Conservation (phyloP, 164 flowering plant species). For the Umbilicus rupestris region DNA sequence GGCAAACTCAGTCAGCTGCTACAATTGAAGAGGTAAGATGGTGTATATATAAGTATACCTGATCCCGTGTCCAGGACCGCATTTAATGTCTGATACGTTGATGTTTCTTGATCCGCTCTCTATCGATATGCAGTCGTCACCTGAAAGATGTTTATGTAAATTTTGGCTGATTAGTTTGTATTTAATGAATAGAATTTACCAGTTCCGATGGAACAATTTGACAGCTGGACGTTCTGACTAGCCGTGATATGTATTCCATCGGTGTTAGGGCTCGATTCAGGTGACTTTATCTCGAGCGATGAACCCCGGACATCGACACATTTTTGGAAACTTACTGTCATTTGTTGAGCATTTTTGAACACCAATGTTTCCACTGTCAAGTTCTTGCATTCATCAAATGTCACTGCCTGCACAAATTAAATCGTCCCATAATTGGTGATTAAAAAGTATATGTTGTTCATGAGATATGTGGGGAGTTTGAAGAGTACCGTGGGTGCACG, state of each 20-base stretch:
- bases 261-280: constrained; percentile 67
- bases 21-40: no score
- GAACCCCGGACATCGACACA: constrained; percentile 33
- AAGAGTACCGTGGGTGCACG: constrained; percentile 24
- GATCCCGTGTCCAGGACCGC: constrained; percentile 79
- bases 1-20: not conserved
- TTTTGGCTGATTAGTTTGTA: no score
- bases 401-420: constrained; percentile 29
- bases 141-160: constrained; percentile 15
- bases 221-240: constrained; percentile 31
- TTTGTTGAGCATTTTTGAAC: constrained; percentile 43
- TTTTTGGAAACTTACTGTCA: constrained; percentile 31
- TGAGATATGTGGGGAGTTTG: no score
- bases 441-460: not conserved
- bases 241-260: constrained; percentile 67
- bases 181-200: constrained; percentile 23
- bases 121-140: constrained; percentile 39
- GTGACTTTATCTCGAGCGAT: constrained; percentile 34
- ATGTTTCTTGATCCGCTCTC: constrained; percentile 29
- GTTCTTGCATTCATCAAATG: constrained; percentile 33
- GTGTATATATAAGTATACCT: constrained; percentile 22
- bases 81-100: constrained; percentile 28
- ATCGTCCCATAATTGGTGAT: no score
- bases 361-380: constrained; percentile 25
- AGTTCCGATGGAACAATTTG: constrained; percentile 34